Percentiles rank a stretch among this genome's conserved stretches.
Evolutionary conservation across 306 rosid genomes (phyloP).

Genomic region (Arachis hypogaea): DNA sequence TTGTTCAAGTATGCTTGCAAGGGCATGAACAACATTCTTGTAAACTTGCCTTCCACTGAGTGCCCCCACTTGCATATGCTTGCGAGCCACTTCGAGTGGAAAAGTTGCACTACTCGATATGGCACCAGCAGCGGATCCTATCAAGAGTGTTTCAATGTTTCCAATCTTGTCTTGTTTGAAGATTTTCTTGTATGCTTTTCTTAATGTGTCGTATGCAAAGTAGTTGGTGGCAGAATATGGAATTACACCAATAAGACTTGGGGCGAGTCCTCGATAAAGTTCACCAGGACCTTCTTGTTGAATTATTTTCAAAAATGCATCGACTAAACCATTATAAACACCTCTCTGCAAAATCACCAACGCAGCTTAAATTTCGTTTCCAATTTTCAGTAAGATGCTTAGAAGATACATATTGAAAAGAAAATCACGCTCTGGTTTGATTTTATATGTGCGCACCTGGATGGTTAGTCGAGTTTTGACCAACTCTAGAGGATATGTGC

Average conservation of each 20-base stretch:
- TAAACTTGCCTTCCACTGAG: conserved; percentile 83
- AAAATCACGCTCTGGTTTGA: neutral
- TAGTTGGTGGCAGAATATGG: conserved; percentile 91
- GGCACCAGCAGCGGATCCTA: conserved; percentile 95
- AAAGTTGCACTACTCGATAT: conserved; percentile 86
- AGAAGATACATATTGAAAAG: neutral
- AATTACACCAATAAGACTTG: conserved; percentile 93
- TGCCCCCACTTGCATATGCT: conserved; percentile 99
- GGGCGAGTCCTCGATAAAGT: conserved; percentile 91
- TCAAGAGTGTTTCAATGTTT: conserved; percentile 86
- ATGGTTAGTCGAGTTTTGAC: conserved; percentile 89
- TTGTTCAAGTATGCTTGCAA: conserved; percentile 75
- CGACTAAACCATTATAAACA: conserved; percentile 71
- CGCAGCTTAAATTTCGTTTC: neutral
- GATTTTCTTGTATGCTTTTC: conserved; percentile 79
- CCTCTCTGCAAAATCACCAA: conserved; percentile 67
- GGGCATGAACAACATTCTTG: conserved; percentile 80
- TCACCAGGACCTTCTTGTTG: conserved; percentile 81
- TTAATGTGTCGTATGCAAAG: conserved; percentile 82
- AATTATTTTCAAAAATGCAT: conserved; percentile 79
- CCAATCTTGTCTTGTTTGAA: conserved; percentile 86
- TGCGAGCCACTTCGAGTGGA: conserved; percentile 98
- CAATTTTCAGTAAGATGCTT: neutral
- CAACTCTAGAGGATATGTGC: conserved; percentile 91
- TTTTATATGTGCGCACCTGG: conserved; percentile 57